phyloP scores from a whole-genome alignment of 768 basidiomycete species.

The Trametes meyenii region DNA sequence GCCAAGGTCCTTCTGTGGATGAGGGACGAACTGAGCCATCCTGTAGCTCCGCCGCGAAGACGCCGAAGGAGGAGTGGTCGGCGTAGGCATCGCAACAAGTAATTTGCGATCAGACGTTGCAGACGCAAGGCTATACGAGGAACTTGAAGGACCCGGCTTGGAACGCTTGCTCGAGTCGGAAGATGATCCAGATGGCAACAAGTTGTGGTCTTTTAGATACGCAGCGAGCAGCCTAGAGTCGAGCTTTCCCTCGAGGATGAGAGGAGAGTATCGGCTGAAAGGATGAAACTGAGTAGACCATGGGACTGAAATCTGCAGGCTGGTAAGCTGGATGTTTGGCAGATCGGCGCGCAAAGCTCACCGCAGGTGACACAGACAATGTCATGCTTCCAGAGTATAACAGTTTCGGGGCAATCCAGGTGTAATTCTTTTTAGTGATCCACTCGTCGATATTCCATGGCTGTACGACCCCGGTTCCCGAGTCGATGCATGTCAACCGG shows the following conservation, averaged over 20 bases:
- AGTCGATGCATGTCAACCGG: not conserved
- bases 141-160: too few species aligned
- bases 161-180: too few species aligned
- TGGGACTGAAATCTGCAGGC: not conserved
- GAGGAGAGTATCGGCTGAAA: not conserved
- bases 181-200: too few species aligned
- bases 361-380: not conserved
- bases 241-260: not conserved
- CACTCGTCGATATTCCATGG: not conserved
- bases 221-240: not conserved
- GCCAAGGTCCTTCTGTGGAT: too few species aligned
- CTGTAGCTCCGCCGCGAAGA: not conserved
- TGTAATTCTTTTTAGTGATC: not conserved
- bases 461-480: not conserved
- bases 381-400: not conserved
- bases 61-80: too few species aligned
- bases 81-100: too few species aligned
- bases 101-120: too few species aligned
- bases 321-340: too few species aligned
- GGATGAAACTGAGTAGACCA: not conserved
- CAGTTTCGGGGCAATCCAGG: not conserved
- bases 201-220: not conserved
- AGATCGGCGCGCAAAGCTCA: too few species aligned
- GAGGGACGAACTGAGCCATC: not conserved
- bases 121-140: too few species aligned